phyloP scores from a whole-genome alignment of 108 stramenopile genomes.

The Licmophora abbreviata region DNA sequence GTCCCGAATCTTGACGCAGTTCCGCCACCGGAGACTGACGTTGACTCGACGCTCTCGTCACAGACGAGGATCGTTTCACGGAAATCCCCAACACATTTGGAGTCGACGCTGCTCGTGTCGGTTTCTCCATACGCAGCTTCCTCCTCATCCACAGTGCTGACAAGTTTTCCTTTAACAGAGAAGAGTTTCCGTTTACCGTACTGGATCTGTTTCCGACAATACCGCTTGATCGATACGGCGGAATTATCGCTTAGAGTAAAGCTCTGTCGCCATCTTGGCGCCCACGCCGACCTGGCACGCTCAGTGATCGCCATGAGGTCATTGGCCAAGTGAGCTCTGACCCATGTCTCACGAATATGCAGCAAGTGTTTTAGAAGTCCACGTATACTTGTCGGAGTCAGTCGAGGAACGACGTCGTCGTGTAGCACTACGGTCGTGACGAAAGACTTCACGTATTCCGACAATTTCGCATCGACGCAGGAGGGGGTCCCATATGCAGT shows the following conservation, averaged over 20 bases:
- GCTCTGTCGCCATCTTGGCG: constrained; percentile 53
- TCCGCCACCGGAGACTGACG: not conserved
- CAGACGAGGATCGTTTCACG: constrained; percentile 1
- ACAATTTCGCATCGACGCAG: constrained; percentile 79
- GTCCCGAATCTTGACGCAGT: no score
- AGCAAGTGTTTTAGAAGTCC: constrained; percentile 80
- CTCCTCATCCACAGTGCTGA: not conserved
- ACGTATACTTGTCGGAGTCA: constrained; percentile 86
- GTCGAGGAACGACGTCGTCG: constrained; percentile 90
- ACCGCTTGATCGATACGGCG: constrained; percentile 47
- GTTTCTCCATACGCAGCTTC: not conserved
- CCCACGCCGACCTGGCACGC: constrained; percentile 71
- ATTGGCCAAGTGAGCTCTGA: constrained; percentile 65
- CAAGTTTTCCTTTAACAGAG: constrained; percentile 16
- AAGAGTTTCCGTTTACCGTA: constrained; percentile 19
- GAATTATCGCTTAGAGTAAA: constrained; percentile 49
- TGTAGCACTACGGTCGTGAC: constrained; percentile 84
- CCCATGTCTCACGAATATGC: constrained; percentile 82
- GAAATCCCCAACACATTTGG: not conserved
- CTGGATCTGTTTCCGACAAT: constrained; percentile 48
- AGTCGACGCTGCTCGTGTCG: not conserved
- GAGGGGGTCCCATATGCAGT: constrained; percentile 89
- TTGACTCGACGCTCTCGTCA: not conserved
- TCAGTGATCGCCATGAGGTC: constrained; percentile 67
- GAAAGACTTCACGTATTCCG: constrained; percentile 55